Conservation (phyloP, 768 basidiomycete species). For the Mycena leptocephala region DNA sequence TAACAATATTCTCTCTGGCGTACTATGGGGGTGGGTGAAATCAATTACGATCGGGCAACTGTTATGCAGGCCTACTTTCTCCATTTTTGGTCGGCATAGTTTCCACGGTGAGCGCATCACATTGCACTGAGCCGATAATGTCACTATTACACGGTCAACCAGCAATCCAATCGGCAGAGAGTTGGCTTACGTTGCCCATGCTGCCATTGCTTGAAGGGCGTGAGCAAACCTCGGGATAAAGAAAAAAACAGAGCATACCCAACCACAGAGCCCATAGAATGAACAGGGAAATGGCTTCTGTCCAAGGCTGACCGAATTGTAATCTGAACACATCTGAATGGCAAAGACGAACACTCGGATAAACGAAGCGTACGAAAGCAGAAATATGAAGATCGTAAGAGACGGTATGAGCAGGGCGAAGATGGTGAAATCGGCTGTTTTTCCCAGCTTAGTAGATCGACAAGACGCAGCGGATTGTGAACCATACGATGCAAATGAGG, state of each 20-base stretch:
- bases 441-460: background rate
- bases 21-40: conserved; percentile 55
- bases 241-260: conserved; percentile 57
- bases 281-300: conserved; percentile 72
- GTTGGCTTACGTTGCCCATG: conserved; percentile 77
- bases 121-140: conserved; percentile 77
- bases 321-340: conserved; percentile 57
- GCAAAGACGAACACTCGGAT: background rate
- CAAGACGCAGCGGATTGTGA: background rate
- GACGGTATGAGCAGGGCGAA: conserved; percentile 79
- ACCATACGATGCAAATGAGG: conserved; percentile 72
- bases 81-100: conserved; percentile 68
- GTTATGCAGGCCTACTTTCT: conserved; percentile 55
- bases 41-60: conserved; percentile 10
- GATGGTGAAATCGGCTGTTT: conserved; percentile 78
- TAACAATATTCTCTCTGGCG: conserved; percentile 75
- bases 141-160: conserved; percentile 62
- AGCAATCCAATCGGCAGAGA: background rate
- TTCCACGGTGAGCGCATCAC: conserved; percentile 64
- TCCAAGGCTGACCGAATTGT: conserved; percentile 79
- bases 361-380: conserved; percentile 66
- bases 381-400: conserved; percentile 74
- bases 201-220: conserved; percentile 71
- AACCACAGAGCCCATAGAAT: conserved; percentile 79
- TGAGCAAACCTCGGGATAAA: conserved; percentile 3